Conservation (phyloP, 2,329 filamentous ascomycete species). For the Aspergillus phoenicis region DNA sequence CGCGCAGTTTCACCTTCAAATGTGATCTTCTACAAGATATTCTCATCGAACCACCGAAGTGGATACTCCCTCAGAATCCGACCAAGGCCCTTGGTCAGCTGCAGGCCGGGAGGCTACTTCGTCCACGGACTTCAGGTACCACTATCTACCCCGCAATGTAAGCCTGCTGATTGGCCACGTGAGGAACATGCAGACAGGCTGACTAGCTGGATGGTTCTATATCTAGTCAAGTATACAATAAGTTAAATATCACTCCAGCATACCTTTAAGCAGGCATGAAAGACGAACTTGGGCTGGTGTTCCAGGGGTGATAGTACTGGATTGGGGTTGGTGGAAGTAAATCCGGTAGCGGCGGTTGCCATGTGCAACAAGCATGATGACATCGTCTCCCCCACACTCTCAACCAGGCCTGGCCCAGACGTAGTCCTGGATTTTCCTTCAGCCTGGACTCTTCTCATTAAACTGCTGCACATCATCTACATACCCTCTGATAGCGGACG, state of each 20-base stretch:
- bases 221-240: too few species aligned
- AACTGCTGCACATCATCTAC: not conserved
- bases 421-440: slow-evolving; percentile 3
- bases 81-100: not conserved
- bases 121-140: not conserved
- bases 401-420: slow-evolving; percentile 7
- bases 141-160: not conserved
- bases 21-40: not conserved
- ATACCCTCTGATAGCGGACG: not conserved
- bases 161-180: not conserved
- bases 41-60: not conserved
- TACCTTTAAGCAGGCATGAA: too few species aligned
- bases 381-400: slow-evolving; percentile 21
- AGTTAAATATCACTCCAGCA: too few species aligned
- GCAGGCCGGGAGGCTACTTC: not conserved
- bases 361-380: slow-evolving; percentile 24
- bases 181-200: too few species aligned
- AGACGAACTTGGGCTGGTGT: too few species aligned
- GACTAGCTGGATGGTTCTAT: too few species aligned
- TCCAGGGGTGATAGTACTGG: too few species aligned
- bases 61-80: not conserved
- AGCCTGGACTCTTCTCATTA: not conserved
- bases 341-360: slow-evolving; percentile 4
- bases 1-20: not conserved
- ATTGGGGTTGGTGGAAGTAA: not conserved